Percentiles rank a stretch among this genome's conserved stretches.
These are phyloP conservation scores for Saturnispora hagleri DNA, from an alignment of 805 yeast genomes.

Conservation along the genomic window DNA sequence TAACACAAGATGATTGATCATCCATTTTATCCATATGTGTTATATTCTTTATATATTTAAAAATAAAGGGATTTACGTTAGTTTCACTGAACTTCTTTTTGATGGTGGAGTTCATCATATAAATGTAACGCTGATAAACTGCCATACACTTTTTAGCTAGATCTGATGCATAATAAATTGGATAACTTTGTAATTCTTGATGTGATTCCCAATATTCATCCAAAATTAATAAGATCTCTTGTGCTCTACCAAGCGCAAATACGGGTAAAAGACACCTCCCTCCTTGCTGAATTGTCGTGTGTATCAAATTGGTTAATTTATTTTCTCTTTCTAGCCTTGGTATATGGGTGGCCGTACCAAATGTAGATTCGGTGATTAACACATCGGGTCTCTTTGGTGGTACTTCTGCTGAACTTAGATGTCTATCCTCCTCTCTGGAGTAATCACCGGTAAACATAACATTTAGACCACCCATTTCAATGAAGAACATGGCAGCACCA, in stretches of 20 bases:
- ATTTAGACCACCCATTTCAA: slow-evolving; percentile 89
- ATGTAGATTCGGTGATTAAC: slow-evolving; percentile 88
- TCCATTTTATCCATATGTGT: slow-evolving; percentile 76
- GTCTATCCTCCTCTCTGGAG: slow-evolving; percentile 93
- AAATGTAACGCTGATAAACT: slow-evolving; percentile 91
- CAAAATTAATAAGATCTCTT: slow-evolving; percentile 77
- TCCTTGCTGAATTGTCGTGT: slow-evolving; percentile 74
- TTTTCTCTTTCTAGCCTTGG: slow-evolving; percentile 81
- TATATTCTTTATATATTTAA: slow-evolving; percentile 74
- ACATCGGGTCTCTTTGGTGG: slow-evolving; percentile 85
- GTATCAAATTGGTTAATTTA: slow-evolving; percentile 72
- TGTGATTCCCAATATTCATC: slow-evolving; percentile 93
- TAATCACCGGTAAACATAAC: slow-evolving; percentile 93
- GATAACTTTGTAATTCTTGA: slow-evolving; percentile 71
- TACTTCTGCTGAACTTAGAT: slow-evolving; percentile 88
- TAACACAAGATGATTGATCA: slow-evolving; percentile 92
- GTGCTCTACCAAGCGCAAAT: slow-evolving; percentile 95
- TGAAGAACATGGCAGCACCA: slow-evolving; percentile 96
- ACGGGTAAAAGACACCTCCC: slow-evolving; percentile 92
- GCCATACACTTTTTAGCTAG: slow-evolving; percentile 95
- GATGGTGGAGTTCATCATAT: slow-evolving; percentile 93
- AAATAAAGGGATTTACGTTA: slow-evolving; percentile 81
- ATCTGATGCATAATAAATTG: slow-evolving; percentile 84
- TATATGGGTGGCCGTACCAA: slow-evolving; percentile 96
- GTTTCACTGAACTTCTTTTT: slow-evolving; percentile 67